Base-by-base conservation (phyloP, 495 filamentous ascomycete genomes). In the Monascus purpureus region DNA sequence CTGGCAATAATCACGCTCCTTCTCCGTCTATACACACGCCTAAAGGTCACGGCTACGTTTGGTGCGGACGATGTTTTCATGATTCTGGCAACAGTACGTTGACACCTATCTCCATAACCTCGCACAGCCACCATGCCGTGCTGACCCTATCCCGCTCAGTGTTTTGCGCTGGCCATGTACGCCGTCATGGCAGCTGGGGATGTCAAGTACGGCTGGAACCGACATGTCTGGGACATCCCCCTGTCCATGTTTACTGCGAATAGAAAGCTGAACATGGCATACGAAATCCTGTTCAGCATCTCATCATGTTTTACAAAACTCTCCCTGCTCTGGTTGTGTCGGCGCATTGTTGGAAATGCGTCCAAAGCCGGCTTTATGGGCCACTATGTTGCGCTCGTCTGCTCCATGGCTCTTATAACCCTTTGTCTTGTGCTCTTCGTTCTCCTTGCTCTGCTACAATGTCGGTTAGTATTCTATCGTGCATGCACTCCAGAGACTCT, bases 281-380 rank as follows among this genome's bases (percentile, higher is more conserved):
- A 65, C 27, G 61, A 72, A 38, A 54, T 72, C 7, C 43, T 66
- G 13, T 77, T 76, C 43, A 63, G 60, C 0, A 8, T 68, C 17
- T 54, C 71, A 2, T 66, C 70, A 2, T 59, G 47, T 9, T 50
- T 73, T 16, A 73, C 67, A 17, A 70, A 75, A 22, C 47, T 75
- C 15, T 75, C 71, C 1, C 55, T 76, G 14, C 49, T 76, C 6
- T 67, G 60, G 47, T 68, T 76, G 43, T 72, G 70, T 41, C 67
- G 61, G 29, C 65, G 69, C 11, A 51, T 73, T 3, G 48, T 67
- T 13, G 54, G 53, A 0, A 50, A 55, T 28, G 52, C 48, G 8
- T 45, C 33, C n/a, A 61, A 60, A 32, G 52, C 54, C 19, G 41
- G 46, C 5, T 55, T 55, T 20, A 27, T 13, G 31, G 28, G 41